Conservation (phyloP, 2,329 filamentous ascomycete species). For the Colletotrichum tamarilloi region DNA sequence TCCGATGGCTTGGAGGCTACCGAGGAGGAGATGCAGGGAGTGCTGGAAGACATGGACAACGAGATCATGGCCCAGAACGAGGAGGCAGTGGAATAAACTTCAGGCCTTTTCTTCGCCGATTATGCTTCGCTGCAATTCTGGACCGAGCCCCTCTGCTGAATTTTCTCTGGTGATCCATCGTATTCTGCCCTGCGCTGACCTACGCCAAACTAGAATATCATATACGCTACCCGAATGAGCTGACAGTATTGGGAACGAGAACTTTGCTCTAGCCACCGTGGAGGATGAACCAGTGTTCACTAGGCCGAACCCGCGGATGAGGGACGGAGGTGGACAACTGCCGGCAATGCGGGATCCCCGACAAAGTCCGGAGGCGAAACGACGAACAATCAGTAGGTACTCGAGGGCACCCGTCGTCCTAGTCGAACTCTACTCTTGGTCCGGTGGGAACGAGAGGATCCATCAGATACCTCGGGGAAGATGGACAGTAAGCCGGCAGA, state of each 20-base stretch:
- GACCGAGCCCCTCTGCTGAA: not conserved
- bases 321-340: not conserved
- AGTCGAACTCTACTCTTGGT: not conserved
- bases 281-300: constrained; percentile 10
- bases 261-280: constrained; percentile 14
- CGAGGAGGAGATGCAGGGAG: constrained; percentile 69
- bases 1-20: constrained; percentile 74
- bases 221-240: constrained; percentile 15
- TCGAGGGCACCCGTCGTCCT: not conserved
- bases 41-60: constrained; percentile 56
- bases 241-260: not conserved
- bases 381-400: not conserved
- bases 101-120: constrained; percentile 3
- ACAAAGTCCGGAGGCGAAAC: not conserved
- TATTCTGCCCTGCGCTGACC: constrained; percentile 16
- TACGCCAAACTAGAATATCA: constrained; percentile 22
- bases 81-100: constrained; percentile 27
- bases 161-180: constrained; percentile 15
- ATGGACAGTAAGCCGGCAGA: constrained; percentile 10
- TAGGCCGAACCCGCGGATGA: constrained; percentile 8
- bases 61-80: constrained; percentile 45
- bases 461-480: not conserved
- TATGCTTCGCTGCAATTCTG: constrained; percentile 5
- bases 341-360: not conserved
- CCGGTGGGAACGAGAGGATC: not conserved